phyloP scores from a whole-genome alignment of 176 grass and related monocot species.

The Miscanthus lutarioriparius region DNA sequence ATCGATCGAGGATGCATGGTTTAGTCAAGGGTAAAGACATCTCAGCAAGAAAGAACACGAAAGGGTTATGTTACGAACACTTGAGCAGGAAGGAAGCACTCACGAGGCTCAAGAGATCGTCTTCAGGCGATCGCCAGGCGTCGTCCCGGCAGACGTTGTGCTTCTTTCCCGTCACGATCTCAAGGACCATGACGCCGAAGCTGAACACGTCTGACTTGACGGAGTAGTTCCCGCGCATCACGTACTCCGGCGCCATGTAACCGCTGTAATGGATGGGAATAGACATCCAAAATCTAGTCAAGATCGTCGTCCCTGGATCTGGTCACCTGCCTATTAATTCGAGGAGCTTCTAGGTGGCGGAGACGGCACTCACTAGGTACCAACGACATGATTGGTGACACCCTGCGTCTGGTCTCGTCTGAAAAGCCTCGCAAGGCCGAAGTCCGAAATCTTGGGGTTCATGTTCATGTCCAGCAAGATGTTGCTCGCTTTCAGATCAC shows the following conservation, averaged over 20 bases:
- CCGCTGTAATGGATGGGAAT: too few relatives aligned
- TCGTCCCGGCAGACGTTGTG: constrained; percentile 16
- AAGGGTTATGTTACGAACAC: too few relatives aligned
- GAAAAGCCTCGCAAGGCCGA: constrained; percentile 55
- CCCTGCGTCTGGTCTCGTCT: constrained; percentile 42
- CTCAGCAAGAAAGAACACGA: too few relatives aligned
- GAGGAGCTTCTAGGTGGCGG: too few relatives aligned
- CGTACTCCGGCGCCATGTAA: constrained; percentile 42
- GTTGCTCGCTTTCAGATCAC: constrained; percentile 47
- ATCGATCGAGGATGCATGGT: too few relatives aligned
- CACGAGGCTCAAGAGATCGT: too few relatives aligned
- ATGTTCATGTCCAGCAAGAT: constrained; percentile 33
- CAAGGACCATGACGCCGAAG: constrained; percentile 54
- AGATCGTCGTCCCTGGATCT: too few relatives aligned
- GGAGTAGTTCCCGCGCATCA: constrained; percentile 50
- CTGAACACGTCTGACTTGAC: constrained; percentile 55
- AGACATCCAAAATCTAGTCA: too few relatives aligned
- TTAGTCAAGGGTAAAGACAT: too few relatives aligned
- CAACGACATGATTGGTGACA: constrained; percentile 44
- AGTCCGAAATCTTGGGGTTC: constrained; percentile 62
- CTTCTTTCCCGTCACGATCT: constrained; percentile 56
- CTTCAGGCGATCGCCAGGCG: too few relatives aligned
- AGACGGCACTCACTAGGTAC: constrained; percentile 68
- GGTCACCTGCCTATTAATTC: too few relatives aligned
- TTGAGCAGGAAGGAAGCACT: too few relatives aligned